phyloP scores from a whole-genome alignment of 1,139 yeast genomes.

The Sugiyamaella grinbergsii region DNA sequence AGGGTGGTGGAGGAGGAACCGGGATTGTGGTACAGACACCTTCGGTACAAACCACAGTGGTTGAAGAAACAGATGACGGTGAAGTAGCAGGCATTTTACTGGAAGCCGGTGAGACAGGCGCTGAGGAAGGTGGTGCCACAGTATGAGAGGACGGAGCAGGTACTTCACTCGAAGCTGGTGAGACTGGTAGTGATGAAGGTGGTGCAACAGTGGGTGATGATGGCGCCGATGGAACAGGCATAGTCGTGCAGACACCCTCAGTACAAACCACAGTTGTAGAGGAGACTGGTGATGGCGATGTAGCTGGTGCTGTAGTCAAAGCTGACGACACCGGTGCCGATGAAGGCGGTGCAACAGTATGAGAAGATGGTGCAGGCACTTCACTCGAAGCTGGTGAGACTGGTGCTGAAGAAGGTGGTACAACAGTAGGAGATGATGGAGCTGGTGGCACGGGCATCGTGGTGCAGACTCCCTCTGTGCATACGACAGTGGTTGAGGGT shows the following conservation, averaged over 20 bases:
- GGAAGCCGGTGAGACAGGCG: neutral
- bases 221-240: constrained; percentile 12
- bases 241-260: constrained; percentile 14
- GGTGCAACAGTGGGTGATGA: neutral
- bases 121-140: neutral
- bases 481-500: no score
- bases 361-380: neutral
- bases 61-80: neutral
- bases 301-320: neutral
- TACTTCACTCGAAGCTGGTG: neutral
- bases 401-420: neutral
- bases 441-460: no score
- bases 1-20: neutral
- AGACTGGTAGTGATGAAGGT: neutral
- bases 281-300: neutral
- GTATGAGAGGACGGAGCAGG: neutral
- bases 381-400: no score
- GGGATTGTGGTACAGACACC: constrained; percentile 7
- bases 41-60: constrained; percentile 2
- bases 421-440: no score
- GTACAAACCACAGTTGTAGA: constrained; percentile 10
- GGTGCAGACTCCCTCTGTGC: no score
- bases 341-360: neutral
- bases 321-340: neutral
- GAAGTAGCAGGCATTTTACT: neutral